Conservation (phyloP, 2,329 filamentous ascomycete genomes). For the Lecanicillium sp. region DNA sequence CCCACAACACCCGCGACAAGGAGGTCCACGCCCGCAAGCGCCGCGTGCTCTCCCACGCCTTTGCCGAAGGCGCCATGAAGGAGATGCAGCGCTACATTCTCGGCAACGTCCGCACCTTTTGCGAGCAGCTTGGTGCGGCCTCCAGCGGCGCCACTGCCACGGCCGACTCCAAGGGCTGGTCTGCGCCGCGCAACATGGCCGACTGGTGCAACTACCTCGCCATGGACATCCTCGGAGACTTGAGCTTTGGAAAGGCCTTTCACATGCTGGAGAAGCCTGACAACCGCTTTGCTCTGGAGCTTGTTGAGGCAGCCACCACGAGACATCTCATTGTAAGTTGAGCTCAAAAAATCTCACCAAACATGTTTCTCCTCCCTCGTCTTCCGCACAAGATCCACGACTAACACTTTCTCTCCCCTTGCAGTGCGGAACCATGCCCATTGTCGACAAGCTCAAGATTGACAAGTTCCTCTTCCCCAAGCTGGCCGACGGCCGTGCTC, state of each 20-base stretch:
- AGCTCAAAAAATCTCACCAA: not conserved
- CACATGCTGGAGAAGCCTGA: slow-evolving; percentile 51
- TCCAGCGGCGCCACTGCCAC: slow-evolving; percentile 29
- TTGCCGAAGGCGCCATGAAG: slow-evolving; percentile 57
- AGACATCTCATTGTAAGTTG: slow-evolving; percentile 57
- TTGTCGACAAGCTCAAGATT: slow-evolving; percentile 56
- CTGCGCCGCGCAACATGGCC: slow-evolving; percentile 50
- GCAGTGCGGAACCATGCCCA: slow-evolving; percentile 64
- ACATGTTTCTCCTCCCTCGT: no score
- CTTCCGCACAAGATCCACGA: no score
- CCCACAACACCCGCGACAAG: slow-evolving; percentile 65
- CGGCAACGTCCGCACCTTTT: slow-evolving; percentile 58
- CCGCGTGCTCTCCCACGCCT: slow-evolving; percentile 63
- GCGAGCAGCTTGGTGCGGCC: slow-evolving; percentile 42
- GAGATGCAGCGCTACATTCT: slow-evolving; percentile 62
- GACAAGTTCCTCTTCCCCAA: slow-evolving; percentile 61
- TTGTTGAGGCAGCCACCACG: slow-evolving; percentile 60
- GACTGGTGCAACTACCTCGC: slow-evolving; percentile 55
- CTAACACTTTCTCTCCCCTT: not conserved
- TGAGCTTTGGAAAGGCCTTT: slow-evolving; percentile 55
- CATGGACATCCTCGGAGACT: slow-evolving; percentile 54
- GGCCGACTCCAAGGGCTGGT: slow-evolving; percentile 46
- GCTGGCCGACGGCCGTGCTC: slow-evolving; percentile 56
- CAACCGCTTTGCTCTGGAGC: slow-evolving; percentile 57
- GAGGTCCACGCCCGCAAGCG: slow-evolving; percentile 61